Evolutionary conservation across 1,284 basidiomycete genomes (phyloP).

Genomic region (Athelia psychrophila): DNA sequence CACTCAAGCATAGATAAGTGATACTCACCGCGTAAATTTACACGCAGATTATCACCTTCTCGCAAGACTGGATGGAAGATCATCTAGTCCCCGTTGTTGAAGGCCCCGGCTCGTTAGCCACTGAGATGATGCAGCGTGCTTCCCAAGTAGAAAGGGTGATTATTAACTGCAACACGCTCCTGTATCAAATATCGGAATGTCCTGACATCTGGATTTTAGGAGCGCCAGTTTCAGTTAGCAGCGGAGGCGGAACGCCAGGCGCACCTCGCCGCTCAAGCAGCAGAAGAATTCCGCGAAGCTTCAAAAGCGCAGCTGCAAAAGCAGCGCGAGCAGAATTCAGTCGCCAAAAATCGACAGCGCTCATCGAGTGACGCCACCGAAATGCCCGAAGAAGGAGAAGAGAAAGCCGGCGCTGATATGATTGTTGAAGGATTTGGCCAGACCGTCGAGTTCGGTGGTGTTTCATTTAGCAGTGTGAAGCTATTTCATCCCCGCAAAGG

Average conservation of each 20-base stretch:
- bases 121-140: slow-evolving; percentile 70
- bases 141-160: slow-evolving; percentile 60
- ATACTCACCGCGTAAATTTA: background rate
- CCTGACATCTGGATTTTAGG: slow-evolving; percentile 19
- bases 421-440: slow-evolving; percentile 58
- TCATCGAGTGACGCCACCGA: slow-evolving; percentile 68
- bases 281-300: slow-evolving; percentile 61
- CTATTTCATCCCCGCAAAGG: slow-evolving; percentile 67
- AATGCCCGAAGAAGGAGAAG: slow-evolving; percentile 39
- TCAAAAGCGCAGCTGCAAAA: slow-evolving; percentile 39
- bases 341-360: slow-evolving; percentile 52
- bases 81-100: slow-evolving; percentile 58
- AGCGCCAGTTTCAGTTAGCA: slow-evolving; percentile 44
- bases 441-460: slow-evolving; percentile 55
- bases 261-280: slow-evolving; percentile 50
- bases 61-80: slow-evolving; percentile 66
- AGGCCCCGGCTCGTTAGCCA: slow-evolving; percentile 63
- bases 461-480: slow-evolving; percentile 61
- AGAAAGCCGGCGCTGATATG: slow-evolving; percentile 31
- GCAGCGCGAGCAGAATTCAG: slow-evolving; percentile 48
- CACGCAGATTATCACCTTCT: slow-evolving; percentile 57
- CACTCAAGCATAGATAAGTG: background rate
- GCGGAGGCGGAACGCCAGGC: slow-evolving; percentile 47
- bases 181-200: too few species aligned
- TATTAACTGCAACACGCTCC: too few species aligned